phyloP scores from a whole-genome alignment of 2,329 filamentous ascomycete species.

The Penicillium sp. region DNA sequence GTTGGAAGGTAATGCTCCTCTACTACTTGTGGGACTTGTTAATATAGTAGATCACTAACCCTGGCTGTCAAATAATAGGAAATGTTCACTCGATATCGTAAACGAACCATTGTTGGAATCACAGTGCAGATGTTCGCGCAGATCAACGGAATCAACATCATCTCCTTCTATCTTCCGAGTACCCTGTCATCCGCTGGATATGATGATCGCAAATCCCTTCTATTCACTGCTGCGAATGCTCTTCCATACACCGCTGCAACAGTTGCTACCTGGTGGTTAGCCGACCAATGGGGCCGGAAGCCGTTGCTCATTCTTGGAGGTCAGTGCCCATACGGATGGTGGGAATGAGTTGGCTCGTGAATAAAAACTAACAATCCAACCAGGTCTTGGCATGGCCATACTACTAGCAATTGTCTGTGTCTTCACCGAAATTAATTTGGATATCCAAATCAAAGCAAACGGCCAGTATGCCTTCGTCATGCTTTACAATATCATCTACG shows the following conservation, averaged over 20 bases:
- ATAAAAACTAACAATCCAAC: background rate
- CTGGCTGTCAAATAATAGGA: constrained; percentile 21
- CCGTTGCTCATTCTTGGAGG: constrained; percentile 31
- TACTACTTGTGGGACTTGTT: background rate
- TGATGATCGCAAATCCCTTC: constrained; percentile 37
- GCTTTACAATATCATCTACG: constrained; percentile 41
- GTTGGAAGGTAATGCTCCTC: constrained; percentile 28
- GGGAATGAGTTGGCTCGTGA: background rate
- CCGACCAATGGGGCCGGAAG: constrained; percentile 42
- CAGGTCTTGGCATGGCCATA: constrained; percentile 34
- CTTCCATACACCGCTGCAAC: constrained; percentile 43
- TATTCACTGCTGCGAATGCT: constrained; percentile 43
- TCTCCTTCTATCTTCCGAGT: constrained; percentile 44
- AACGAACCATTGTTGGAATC: constrained; percentile 43
- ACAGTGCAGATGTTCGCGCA: constrained; percentile 44
- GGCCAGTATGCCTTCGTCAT: constrained; percentile 42
- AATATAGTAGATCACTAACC: background rate
- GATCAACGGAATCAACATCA: constrained; percentile 45
- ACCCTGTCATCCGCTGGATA: constrained; percentile 39
- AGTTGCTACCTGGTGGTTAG: constrained; percentile 40
- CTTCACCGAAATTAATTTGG: constrained; percentile 34
- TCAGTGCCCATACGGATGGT: constrained; percentile 1
- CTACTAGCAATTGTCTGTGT: constrained; percentile 39
- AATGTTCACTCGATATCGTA: constrained; percentile 46
- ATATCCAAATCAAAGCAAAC: constrained; percentile 32